Evolutionary conservation across 306 rosid species (phyloP).

Genomic region (Adenanthera pavonina): DNA sequence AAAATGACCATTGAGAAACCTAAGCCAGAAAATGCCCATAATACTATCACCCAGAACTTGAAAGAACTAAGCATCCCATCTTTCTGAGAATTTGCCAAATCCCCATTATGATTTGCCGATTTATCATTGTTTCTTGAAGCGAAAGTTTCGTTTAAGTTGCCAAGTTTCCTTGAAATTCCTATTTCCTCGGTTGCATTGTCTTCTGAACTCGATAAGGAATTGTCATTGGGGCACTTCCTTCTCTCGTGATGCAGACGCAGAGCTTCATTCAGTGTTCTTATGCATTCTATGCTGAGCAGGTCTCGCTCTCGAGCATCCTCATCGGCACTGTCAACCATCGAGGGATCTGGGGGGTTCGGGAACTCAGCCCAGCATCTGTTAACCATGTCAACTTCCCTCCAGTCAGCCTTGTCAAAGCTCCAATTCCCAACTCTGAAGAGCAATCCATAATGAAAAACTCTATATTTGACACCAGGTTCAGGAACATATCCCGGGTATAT

Average conservation of each 20-base stretch:
- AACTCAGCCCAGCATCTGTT: constrained; percentile 87
- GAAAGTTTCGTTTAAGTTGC: constrained; percentile 46
- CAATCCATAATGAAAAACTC: constrained; percentile 97
- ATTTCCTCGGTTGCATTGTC: constrained; percentile 42
- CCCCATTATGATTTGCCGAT: constrained; percentile 43
- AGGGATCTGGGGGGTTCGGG: constrained; percentile 81
- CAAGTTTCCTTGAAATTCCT: constrained; percentile 57
- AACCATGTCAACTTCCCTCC: constrained; percentile 73
- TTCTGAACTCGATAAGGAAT: constrained; percentile 48
- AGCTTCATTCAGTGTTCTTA: constrained; percentile 78
- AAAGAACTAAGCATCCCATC: constrained; percentile 71
- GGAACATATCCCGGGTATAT: constrained; percentile 94
- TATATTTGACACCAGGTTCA: constrained; percentile 64
- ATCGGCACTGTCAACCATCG: constrained; percentile 53
- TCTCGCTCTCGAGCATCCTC: constrained; percentile 52
- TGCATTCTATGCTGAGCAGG: constrained; percentile 89
- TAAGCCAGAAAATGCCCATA: constrained; percentile 84
- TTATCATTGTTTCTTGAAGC: constrained; percentile 35
- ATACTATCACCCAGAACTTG: constrained; percentile 74
- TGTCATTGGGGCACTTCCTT: constrained; percentile 62
- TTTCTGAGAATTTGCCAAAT: constrained; percentile 39
- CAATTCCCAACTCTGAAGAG: constrained; percentile 85
- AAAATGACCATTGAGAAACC: constrained; percentile 65
- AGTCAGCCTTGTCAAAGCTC: constrained; percentile 96
- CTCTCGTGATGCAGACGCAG: constrained; percentile 69